phyloP scores from a whole-genome alignment of 2,329 filamentous ascomycete species.

The Fusarium chlamydosporum region DNA sequence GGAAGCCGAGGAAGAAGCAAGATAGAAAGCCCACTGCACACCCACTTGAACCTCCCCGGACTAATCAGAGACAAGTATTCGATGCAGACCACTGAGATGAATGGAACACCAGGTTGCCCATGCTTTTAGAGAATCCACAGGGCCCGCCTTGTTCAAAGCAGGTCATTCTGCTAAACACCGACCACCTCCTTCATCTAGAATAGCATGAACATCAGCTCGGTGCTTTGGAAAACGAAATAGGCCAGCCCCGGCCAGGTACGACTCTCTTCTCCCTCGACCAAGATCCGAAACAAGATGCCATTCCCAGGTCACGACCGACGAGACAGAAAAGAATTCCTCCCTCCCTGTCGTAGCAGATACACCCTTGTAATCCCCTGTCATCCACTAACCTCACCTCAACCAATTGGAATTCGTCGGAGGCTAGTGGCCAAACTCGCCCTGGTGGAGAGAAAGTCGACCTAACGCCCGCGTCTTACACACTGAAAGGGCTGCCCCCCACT shows the following conservation, averaged over 20 bases:
- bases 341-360: slow-evolving; percentile 34
- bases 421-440: slow-evolving; percentile 38
- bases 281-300: slow-evolving; percentile 20
- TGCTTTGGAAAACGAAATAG: slow-evolving; percentile 18
- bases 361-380: slow-evolving; percentile 31
- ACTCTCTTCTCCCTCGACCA: neutral
- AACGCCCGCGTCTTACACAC: slow-evolving; percentile 44
- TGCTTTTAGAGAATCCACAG: slow-evolving; percentile 35
- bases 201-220: slow-evolving; percentile 33
- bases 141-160: slow-evolving; percentile 41
- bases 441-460: slow-evolving; percentile 34
- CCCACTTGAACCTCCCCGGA: slow-evolving; percentile 37
- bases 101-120: slow-evolving; percentile 38
- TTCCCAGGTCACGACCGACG: slow-evolving; percentile 22
- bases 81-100: slow-evolving; percentile 30
- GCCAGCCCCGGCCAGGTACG: slow-evolving; percentile 7
- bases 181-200: slow-evolving; percentile 49
- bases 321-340: slow-evolving; percentile 4
- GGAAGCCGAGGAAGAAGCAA: slow-evolving; percentile 51
- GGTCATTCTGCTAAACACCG: slow-evolving; percentile 43
- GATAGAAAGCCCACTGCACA: slow-evolving; percentile 47
- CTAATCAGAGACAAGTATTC: slow-evolving; percentile 21
- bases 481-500: slow-evolving; percentile 45
- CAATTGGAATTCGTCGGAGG: slow-evolving; percentile 33
- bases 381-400: slow-evolving; percentile 23